Conservation (phyloP, 345 rosid genomes). For the Gossypium turneri region DNA sequence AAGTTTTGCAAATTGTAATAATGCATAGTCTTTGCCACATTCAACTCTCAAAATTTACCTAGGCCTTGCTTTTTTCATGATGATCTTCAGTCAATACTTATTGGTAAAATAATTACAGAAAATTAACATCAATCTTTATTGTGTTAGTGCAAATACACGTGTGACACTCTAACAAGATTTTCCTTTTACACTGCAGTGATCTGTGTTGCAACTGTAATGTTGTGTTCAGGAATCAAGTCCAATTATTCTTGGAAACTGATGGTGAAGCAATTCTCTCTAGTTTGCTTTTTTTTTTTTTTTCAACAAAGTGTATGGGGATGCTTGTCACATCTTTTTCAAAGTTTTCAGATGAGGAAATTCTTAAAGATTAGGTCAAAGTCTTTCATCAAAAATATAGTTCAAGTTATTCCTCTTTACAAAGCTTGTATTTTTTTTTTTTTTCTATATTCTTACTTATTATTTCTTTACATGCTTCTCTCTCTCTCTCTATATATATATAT, state of each 20-base stretch:
- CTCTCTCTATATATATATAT: not conserved
- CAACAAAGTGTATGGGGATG: slow-evolving; percentile 33
- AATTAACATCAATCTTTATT: not conserved
- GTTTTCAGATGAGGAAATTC: slow-evolving; percentile 27
- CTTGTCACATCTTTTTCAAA: slow-evolving; percentile 42
- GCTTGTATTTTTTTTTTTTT: slow-evolving; percentile 32
- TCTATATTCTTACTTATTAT: slow-evolving; percentile 11
- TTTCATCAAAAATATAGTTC: slow-evolving; percentile 8
- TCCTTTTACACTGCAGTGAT: not conserved
- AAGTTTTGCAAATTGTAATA: not conserved
- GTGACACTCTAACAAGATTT: not conserved
- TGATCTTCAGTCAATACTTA: not conserved
- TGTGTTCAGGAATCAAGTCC: slow-evolving; percentile 44
- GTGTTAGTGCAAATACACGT: slow-evolving; percentile 15
- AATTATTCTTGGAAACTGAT: slow-evolving; percentile 29
- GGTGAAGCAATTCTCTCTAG: slow-evolving; percentile 19
- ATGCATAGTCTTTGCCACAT: not conserved
- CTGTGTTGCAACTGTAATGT: slow-evolving; percentile 11
- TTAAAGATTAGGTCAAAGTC: slow-evolving; percentile 49
- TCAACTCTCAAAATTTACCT: not conserved
- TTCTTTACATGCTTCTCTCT: slow-evolving; percentile 35
- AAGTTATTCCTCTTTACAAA: slow-evolving; percentile 30
- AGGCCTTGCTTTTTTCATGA: not conserved
- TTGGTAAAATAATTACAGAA: slow-evolving; percentile 1
- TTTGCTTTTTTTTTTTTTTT: slow-evolving; percentile 30